Percentiles rank a stretch among this genome's conserved stretches.
phyloP scores from a whole-genome alignment of 345 rosid species.

The Physaria fendleri region DNA sequence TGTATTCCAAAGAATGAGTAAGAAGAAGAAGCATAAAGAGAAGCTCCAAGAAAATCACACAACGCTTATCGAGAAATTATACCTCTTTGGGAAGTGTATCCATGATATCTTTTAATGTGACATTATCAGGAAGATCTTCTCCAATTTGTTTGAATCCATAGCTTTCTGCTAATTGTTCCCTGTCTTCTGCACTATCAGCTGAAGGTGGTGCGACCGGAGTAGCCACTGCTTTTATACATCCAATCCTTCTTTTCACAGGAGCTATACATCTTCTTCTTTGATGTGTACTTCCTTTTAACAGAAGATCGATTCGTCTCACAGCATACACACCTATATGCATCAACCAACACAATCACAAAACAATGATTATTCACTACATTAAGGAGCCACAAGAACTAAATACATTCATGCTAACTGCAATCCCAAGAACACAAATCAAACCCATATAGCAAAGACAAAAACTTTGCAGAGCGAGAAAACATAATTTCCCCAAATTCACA shows the following conservation, averaged over 20 bases:
- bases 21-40: not conserved
- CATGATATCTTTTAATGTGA: constrained; percentile 64
- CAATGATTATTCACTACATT: not conserved
- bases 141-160: constrained; percentile 89
- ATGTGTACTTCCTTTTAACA: constrained; percentile 34
- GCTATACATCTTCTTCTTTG: constrained; percentile 20
- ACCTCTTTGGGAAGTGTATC: constrained; percentile 85
- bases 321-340: constrained; percentile 41
- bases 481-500: not conserved
- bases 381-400: not conserved
- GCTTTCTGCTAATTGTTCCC: constrained; percentile 61
- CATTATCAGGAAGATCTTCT: constrained; percentile 71
- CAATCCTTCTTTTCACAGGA: constrained; percentile 32
- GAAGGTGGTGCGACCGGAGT: constrained; percentile 54
- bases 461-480: not conserved
- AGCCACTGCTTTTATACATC: constrained; percentile 52
- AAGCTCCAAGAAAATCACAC: not conserved
- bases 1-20: not conserved
- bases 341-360: constrained; percentile 15
- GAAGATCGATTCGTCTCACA: constrained; percentile 40
- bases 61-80: not conserved
- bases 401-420: constrained; percentile 6
- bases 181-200: constrained; percentile 47
- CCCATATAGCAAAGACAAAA: not conserved
- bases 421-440: not conserved